These are phyloP conservation scores for Catenaria anguillulae DNA, from an alignment of 371 early-diverging fungal genomes.

Conservation along the genomic window DNA sequence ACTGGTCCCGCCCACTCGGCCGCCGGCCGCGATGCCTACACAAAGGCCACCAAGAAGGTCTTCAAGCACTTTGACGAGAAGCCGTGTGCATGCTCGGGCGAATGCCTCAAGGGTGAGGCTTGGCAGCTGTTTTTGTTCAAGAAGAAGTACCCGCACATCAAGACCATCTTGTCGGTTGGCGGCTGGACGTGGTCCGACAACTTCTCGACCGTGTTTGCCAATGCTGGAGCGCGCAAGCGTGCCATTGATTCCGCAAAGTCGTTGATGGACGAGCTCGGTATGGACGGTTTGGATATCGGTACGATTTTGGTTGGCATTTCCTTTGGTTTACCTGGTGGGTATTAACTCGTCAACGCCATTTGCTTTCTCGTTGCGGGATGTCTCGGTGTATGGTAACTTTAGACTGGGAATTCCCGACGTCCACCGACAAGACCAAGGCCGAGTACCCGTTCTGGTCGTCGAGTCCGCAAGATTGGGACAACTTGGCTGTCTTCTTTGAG, in stretches of 20 bases:
- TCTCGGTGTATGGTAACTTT: no score
- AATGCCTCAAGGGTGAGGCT: conserved; percentile 4
- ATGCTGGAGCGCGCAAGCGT: neutral
- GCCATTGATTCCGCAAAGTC: neutral
- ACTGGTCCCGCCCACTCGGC: neutral
- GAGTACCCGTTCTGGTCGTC: conserved; percentile 2
- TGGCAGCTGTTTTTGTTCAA: conserved; percentile 3
- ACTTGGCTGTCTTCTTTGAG: neutral
- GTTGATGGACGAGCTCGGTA: neutral
- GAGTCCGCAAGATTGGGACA: neutral
- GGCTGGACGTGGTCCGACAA: conserved; percentile 1
- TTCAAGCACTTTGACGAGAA: neutral
- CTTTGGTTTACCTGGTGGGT: no score
- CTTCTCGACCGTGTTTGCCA: conserved; percentile 3
- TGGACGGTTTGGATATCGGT: neutral
- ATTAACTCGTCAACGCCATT: no score
- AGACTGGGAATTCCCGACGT: conserved; percentile 5
- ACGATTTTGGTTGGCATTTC: neutral
- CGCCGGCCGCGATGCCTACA: neutral
- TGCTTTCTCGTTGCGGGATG: no score
- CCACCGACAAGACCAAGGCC: neutral
- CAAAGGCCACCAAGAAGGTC: neutral
- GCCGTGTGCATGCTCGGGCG: neutral
- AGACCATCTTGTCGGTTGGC: neutral
- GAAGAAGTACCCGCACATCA: conserved; percentile 4